Conservation (phyloP, 495 filamentous ascomycete species). For the Neurospora pannonica region DNA sequence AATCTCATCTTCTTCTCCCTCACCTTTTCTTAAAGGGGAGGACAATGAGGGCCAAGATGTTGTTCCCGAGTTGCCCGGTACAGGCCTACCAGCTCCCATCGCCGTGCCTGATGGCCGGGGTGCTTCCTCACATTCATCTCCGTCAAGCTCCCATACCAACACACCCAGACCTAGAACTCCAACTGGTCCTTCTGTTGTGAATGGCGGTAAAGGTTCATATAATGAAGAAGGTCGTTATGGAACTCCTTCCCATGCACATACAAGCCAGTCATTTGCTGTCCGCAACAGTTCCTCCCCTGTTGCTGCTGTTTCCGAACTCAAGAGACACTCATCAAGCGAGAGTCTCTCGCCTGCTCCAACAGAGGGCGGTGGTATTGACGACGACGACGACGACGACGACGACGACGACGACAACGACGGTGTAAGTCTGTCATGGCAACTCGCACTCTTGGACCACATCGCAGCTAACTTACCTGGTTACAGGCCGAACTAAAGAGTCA, state of each 20-base stretch:
- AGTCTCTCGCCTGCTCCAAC: background rate
- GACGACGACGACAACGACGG: background rate
- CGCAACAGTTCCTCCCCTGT: background rate
- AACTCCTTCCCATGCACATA: background rate
- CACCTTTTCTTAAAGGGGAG: background rate
- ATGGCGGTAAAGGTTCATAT: background rate
- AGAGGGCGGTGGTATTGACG: background rate
- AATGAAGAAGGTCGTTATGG: background rate
- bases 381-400: too few relatives aligned
- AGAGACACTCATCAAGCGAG: background rate
- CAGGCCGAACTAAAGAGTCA: background rate
- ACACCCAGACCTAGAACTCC: background rate
- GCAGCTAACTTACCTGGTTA: background rate
- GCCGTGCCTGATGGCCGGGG: background rate
- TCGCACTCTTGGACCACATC: background rate
- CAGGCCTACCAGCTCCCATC: background rate
- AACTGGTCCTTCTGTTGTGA: background rate
- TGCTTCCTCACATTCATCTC: background rate
- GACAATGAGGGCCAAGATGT: background rate
- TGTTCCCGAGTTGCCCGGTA: background rate
- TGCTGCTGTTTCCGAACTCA: background rate
- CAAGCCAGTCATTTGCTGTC: too few relatives aligned
- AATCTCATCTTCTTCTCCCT: background rate
- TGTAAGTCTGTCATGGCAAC: background rate
- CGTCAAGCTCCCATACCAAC: background rate